Conservation (phyloP, 2,329 filamentous ascomycete species). For the Alternaria infectoria region DNA sequence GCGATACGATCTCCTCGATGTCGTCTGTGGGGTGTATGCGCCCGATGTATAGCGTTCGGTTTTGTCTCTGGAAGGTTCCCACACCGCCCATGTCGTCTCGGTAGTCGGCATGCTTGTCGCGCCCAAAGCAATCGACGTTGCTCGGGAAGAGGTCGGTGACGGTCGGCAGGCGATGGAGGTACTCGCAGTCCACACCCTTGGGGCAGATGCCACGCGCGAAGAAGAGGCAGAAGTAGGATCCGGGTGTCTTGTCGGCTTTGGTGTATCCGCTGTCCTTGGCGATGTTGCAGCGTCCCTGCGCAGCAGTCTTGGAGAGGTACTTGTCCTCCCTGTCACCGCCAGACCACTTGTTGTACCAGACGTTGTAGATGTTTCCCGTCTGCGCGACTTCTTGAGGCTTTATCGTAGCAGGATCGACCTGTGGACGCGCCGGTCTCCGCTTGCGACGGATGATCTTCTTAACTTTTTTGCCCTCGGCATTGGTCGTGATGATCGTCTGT, state of each 20-base stretch:
- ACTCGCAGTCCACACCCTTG: slow-evolving; percentile 91
- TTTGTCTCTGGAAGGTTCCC: slow-evolving; percentile 90
- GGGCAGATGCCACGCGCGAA: slow-evolving; percentile 84
- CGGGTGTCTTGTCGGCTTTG: slow-evolving; percentile 55
- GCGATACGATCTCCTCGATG: slow-evolving; percentile 92
- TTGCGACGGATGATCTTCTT: slow-evolving; percentile 95
- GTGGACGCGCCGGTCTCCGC: slow-evolving; percentile 84
- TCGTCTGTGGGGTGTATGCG: slow-evolving; percentile 95
- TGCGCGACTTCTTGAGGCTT: slow-evolving; percentile 86
- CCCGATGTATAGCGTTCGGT: slow-evolving; percentile 91
- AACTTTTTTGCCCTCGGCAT: slow-evolving; percentile 66
- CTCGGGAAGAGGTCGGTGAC: slow-evolving; percentile 90
- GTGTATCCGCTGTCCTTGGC: slow-evolving; percentile 66
- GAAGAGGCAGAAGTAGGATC: slow-evolving; percentile 90
- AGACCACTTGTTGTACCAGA: slow-evolving; percentile 99
- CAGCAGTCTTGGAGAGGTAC: slow-evolving; percentile 80
- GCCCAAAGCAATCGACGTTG: slow-evolving; percentile 93
- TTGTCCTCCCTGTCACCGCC: slow-evolving; percentile 95
- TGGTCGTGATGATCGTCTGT: slow-evolving; percentile 43
- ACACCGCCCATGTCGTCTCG: slow-evolving; percentile 98
- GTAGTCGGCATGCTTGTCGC: slow-evolving; percentile 92
- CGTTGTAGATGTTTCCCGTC: slow-evolving; percentile 95
- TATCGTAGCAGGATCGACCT: slow-evolving; percentile 85
- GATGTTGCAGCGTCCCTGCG: slow-evolving; percentile 86
- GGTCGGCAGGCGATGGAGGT: slow-evolving; percentile 85